phyloP scores from a whole-genome alignment of 441 rosid species.

The Hypseocharis bilobata region DNA sequence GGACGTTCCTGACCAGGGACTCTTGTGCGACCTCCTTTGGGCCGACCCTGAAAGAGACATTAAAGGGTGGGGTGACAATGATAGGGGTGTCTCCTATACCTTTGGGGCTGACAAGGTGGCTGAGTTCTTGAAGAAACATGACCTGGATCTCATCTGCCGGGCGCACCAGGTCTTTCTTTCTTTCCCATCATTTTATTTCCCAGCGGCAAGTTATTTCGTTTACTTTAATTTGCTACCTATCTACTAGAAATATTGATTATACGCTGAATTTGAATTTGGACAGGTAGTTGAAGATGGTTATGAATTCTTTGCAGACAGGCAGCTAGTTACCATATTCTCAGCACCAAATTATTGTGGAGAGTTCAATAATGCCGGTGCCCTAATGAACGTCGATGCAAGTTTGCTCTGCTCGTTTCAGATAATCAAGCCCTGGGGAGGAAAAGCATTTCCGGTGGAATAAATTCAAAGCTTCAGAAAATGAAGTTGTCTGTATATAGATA shows the following conservation, averaged over 20 bases:
- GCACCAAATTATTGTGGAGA: constrained; percentile 64
- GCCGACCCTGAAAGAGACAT: constrained; percentile 34
- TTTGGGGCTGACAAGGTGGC: constrained; percentile 36
- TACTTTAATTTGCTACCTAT: not conserved
- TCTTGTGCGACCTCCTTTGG: constrained; percentile 40
- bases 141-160: constrained; percentile 33
- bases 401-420: constrained; percentile 58
- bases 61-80: constrained; percentile 36
- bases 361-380: constrained; percentile 51
- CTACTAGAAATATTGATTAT: not conserved
- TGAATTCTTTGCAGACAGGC: constrained; percentile 56
- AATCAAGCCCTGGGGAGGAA: constrained; percentile 37
- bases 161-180: constrained; percentile 30
- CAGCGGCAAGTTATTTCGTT: not conserved
- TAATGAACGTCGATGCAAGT: constrained; percentile 54
- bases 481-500: not conserved
- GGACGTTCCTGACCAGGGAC: constrained; percentile 37
- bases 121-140: constrained; percentile 32
- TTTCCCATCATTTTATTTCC: not conserved
- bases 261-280: not conserved
- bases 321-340: constrained; percentile 50
- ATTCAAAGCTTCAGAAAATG: not conserved
- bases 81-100: constrained; percentile 36
- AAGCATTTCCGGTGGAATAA: constrained; percentile 11
- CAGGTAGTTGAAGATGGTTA: constrained; percentile 69